Evolutionary conservation across 2,329 filamentous ascomycete genomes (phyloP).

Genomic region (Penicillium sp.): DNA sequence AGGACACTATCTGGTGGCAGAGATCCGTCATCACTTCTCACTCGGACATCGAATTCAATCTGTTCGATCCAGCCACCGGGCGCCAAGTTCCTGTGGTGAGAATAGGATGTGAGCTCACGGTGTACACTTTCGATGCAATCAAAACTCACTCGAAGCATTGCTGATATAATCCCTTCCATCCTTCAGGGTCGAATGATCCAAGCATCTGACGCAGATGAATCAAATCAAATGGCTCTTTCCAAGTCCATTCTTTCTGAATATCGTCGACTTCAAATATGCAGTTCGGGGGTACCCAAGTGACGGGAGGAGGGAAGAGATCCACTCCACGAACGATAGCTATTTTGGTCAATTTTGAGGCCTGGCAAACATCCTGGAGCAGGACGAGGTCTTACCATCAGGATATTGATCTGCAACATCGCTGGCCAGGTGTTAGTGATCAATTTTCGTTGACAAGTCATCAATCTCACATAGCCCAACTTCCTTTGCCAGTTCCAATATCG

Average conservation of each 20-base stretch:
- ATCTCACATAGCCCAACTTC: slow-evolving; percentile 17
- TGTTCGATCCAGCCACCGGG: slow-evolving; percentile 5
- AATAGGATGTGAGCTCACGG: background rate
- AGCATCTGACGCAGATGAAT: slow-evolving; percentile 2
- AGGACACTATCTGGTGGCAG: background rate
- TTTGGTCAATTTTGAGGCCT: background rate
- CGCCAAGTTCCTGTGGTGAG: background rate
- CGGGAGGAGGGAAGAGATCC: slow-evolving; percentile 4
- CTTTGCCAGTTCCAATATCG: slow-evolving; percentile 17
- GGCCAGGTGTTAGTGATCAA: background rate
- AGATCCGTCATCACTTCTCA: background rate
- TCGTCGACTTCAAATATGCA: slow-evolving; percentile 3
- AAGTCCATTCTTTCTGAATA: slow-evolving; percentile 1
- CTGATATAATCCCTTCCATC: slow-evolving; percentile 1
- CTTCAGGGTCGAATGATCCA: background rate
- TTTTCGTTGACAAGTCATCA: background rate
- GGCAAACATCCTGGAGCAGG: background rate
- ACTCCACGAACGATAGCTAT: slow-evolving; percentile 4
- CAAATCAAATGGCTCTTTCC: slow-evolving; percentile 5
- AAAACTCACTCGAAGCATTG: slow-evolving; percentile 6
- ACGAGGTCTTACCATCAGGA: slow-evolving; percentile 8
- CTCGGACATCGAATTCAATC: background rate
- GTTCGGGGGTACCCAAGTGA: slow-evolving; percentile 3
- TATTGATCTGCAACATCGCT: slow-evolving; percentile 17
- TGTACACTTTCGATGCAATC: background rate